Evolutionary conservation across 768 basidiomycete genomes (phyloP).

Genomic region (Naganishia vaughanmartiniae): DNA sequence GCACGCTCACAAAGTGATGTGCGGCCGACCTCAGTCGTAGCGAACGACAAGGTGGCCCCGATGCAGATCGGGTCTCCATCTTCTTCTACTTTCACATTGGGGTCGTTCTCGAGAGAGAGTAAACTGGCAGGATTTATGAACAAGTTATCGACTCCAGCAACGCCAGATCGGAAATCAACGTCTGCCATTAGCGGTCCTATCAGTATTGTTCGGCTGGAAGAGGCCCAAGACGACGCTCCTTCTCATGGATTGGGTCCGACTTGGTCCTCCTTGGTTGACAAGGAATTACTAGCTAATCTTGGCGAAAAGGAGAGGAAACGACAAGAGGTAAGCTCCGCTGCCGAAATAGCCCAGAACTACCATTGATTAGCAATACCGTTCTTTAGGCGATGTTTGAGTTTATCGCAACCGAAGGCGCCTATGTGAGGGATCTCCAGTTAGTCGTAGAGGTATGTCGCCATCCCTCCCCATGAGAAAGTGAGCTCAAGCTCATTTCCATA

Average conservation of each 20-base stretch:
- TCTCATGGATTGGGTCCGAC: conserved; percentile 58
- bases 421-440: conserved; percentile 85
- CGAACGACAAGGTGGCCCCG: neutral
- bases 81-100: conserved; percentile 4
- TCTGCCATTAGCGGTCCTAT: conserved; percentile 62
- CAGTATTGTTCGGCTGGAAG: conserved; percentile 22
- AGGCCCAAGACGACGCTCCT: neutral
- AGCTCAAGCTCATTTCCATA: neutral
- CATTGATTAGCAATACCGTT: neutral
- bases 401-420: conserved; percentile 82
- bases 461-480: neutral
- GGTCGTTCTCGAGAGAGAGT: conserved; percentile 13
- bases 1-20: conserved; percentile 48
- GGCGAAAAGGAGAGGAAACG: conserved; percentile 74
- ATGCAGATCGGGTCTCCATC: conserved; percentile 24
- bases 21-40: conserved; percentile 56
- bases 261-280: conserved; percentile 89
- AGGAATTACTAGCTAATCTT: conserved; percentile 74
- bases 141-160: conserved; percentile 17
- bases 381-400: conserved; percentile 87
- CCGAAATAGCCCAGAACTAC: neutral
- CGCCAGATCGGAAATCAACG: conserved; percentile 47
- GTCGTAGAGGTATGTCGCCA: conserved; percentile 70
- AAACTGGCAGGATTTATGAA: conserved; percentile 30
- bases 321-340: conserved; percentile 65